Conservation (phyloP, 2,329 filamentous ascomycete species). For the Stemphylium beticola region DNA sequence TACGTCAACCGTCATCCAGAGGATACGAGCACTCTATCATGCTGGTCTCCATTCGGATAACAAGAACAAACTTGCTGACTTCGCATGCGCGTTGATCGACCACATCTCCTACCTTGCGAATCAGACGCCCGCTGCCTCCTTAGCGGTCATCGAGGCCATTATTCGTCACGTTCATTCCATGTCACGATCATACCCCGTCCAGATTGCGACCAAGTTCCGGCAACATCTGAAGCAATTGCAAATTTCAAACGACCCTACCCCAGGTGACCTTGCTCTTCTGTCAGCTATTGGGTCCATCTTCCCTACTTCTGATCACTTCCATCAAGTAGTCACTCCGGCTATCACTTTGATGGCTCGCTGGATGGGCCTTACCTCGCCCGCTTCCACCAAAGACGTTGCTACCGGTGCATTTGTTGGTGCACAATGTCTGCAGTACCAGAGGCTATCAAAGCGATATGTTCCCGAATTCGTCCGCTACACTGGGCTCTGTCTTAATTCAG, state of each 20-base stretch:
- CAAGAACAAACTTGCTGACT: constrained; percentile 78
- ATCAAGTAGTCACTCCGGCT: constrained; percentile 90
- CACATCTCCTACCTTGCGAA: constrained; percentile 66
- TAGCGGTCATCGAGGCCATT: constrained; percentile 75
- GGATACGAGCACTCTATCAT: constrained; percentile 91
- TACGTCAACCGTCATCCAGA: constrained; percentile 79
- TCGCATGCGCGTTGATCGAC: constrained; percentile 70
- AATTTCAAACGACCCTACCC: constrained; percentile 58
- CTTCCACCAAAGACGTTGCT: constrained; percentile 68
- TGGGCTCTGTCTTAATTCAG: constrained; percentile 68
- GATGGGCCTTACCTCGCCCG: constrained; percentile 76
- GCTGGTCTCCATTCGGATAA: constrained; percentile 84
- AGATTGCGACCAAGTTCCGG: constrained; percentile 79
- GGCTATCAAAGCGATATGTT: constrained; percentile 82
- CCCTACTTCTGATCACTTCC: constrained; percentile 96
- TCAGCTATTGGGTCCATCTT: constrained; percentile 85
- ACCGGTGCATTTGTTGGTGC: constrained; percentile 81
- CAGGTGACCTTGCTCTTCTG: constrained; percentile 82
- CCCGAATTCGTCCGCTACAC: constrained; percentile 87
- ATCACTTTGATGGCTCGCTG: constrained; percentile 84
- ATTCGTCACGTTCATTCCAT: constrained; percentile 92
- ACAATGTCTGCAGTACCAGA: constrained; percentile 81
- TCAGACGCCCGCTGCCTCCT: constrained; percentile 60
- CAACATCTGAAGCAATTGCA: constrained; percentile 68
- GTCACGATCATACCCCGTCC: constrained; percentile 80